Evolutionary conservation across 2,329 filamentous ascomycete genomes (phyloP).

Genomic region (Leptographium flavum): DNA sequence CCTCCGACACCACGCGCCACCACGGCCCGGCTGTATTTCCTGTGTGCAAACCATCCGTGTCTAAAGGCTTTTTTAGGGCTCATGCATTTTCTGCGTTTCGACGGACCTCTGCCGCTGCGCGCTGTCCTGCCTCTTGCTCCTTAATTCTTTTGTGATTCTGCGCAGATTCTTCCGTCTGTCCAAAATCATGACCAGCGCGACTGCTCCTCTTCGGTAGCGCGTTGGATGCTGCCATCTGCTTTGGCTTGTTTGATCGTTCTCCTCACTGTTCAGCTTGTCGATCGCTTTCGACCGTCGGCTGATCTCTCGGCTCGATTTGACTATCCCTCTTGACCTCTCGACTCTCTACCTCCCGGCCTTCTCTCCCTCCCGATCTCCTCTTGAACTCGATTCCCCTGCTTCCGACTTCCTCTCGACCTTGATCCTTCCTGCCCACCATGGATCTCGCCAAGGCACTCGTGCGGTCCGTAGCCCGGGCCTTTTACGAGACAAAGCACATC

Average conservation of each 20-base stretch:
- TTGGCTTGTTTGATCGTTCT: not conserved
- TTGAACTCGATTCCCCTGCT: not conserved
- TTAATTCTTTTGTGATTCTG: not conserved
- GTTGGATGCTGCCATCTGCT: constrained; percentile 4
- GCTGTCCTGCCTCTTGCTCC: not conserved
- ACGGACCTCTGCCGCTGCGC: not conserved
- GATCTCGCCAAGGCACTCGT: constrained; percentile 60
- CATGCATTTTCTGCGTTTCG: too few species aligned
- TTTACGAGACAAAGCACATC: constrained; percentile 75
- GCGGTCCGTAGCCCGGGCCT: constrained; percentile 71
- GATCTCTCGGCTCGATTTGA: too few species aligned
- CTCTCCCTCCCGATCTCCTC: not conserved
- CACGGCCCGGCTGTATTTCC: too few species aligned
- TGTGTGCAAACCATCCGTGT: too few species aligned
- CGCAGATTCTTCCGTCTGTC: not conserved
- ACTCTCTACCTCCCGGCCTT: not conserved
- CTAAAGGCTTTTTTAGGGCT: not conserved
- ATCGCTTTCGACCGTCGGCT: too few species aligned
- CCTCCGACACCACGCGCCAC: not conserved
- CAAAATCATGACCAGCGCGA: constrained; percentile 7
- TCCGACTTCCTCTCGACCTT: not conserved
- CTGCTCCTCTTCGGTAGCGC: constrained; percentile 7
- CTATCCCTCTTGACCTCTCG: not conserved
- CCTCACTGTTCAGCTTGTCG: too few species aligned
- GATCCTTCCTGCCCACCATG: constrained; percentile 22